phyloP scores from a whole-genome alignment of 352 stramenopile genomes.

The Hyaloperonospora arabidopsidis region DNA sequence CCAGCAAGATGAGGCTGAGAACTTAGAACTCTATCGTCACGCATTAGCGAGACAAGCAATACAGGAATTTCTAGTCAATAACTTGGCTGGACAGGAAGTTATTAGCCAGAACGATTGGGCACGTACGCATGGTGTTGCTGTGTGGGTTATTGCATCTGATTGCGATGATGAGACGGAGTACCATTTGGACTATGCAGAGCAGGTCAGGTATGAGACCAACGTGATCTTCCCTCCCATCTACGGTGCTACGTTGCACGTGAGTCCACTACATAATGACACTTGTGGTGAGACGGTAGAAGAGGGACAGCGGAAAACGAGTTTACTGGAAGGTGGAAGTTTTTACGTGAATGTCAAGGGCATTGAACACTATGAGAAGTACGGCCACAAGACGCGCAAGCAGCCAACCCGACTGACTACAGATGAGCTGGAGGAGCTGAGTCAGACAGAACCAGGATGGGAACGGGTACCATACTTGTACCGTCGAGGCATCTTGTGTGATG shows the following conservation, averaged over 20 bases:
- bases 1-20: constrained; percentile 11
- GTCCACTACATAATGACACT: constrained; percentile 26
- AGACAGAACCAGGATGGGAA: constrained; percentile 35
- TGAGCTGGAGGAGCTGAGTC: constrained; percentile 28
- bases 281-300: constrained; percentile 1
- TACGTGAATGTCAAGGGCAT: constrained; percentile 45
- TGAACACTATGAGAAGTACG: constrained; percentile 49
- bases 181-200: constrained; percentile 67
- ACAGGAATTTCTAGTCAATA: constrained; percentile 46
- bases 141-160: constrained; percentile 65
- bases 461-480: constrained; percentile 44
- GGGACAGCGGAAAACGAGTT: constrained; percentile 8
- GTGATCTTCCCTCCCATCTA: constrained; percentile 62
- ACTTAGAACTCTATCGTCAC: constrained; percentile 30
- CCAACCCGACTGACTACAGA: constrained; percentile 37
- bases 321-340: constrained; percentile 52
- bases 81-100: constrained; percentile 7
- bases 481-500: constrained; percentile 58
- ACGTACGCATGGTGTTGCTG: constrained; percentile 41
- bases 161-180: constrained; percentile 59
- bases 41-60: constrained; percentile 38
- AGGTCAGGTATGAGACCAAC: constrained; percentile 68
- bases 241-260: constrained; percentile 68
- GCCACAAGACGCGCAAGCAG: constrained; percentile 54
- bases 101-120: constrained; percentile 33